Conservation (phyloP, 805 yeast genomes). For the Candida yuanshanica region DNA sequence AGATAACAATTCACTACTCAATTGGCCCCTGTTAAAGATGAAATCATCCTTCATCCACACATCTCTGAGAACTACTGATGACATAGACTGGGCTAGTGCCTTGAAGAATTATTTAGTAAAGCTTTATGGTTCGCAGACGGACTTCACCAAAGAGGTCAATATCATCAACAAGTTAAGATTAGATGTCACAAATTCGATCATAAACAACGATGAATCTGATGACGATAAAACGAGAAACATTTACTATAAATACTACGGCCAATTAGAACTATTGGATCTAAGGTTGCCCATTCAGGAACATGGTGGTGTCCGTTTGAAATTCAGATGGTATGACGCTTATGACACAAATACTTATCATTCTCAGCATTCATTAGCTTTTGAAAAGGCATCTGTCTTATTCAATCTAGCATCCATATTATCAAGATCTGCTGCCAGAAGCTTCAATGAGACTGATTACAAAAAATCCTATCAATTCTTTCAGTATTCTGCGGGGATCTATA, state of each 20-base stretch:
- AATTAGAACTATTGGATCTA: constrained; percentile 71
- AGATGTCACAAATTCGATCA: constrained; percentile 45
- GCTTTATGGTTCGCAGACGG: constrained; percentile 57
- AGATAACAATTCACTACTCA: too few species aligned
- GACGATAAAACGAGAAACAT: constrained; percentile 44
- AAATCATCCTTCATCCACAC: constrained; percentile 15
- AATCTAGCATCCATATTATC: constrained; percentile 66
- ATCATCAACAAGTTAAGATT: constrained; percentile 53
- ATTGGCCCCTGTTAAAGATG: too few species aligned
- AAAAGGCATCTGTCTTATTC: constrained; percentile 79
- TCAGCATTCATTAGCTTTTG: constrained; percentile 83
- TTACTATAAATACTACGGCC: constrained; percentile 69
- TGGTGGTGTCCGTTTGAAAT: constrained; percentile 51
- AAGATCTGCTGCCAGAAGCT: constrained; percentile 37
- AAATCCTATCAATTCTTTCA: constrained; percentile 57
- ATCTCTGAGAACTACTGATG: constrained; percentile 40
- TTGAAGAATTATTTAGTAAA: constrained; percentile 50
- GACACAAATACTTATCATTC: constrained; percentile 40
- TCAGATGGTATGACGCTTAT: constrained; percentile 81
- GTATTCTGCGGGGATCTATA: constrained; percentile 73
- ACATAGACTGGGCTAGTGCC: constrained; percentile 61
- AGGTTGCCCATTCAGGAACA: constrained; percentile 62
- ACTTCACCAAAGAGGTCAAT: constrained; percentile 50
- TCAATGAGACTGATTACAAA: constrained; percentile 42
- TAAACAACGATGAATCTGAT: constrained; percentile 29